Evolutionary conservation across 2,329 filamentous ascomycete species (phyloP), one percentile per base, ranked within the genome.

Genomic region (Epichloe gansuensis): DNA sequence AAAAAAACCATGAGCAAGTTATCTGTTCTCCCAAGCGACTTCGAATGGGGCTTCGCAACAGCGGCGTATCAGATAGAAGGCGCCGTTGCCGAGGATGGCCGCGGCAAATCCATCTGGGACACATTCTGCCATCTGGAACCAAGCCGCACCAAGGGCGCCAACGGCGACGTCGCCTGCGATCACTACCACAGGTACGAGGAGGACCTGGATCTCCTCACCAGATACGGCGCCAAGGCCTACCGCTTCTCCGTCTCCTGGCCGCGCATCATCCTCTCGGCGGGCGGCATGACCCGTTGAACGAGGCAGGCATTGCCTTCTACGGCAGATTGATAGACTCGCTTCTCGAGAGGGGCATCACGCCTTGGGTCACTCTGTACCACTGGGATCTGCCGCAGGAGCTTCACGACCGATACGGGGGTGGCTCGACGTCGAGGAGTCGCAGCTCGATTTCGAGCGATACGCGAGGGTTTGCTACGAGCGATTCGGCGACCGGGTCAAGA

Each of bases 201-300:
- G 50, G 82, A 86, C 59, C 76, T 85, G 55, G 77, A 73, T 4
- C 69, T 85, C 7, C 64, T 86, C 56, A 79, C 78, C 58, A 65
- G 71, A 46, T 76, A 77, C 46, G 78, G 80, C 46, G 77, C 78
- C 7, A 73, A 76, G 56, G 76, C 76, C 4, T 85, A 85, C 61
- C 76, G 81, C 21, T 85, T 85, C 62, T 84, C 81, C 4, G 68
- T 85, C 38, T 80, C 80, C 7, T 53, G 82, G 82, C 78, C 81
- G 5, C 78, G 82, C 43, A 75, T 85, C 51, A 82, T 85, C 51
- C 82, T 1, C 71, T 82, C 0, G 81, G 82, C 11, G 81, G 81
- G 11, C 73, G 81, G 41, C 69, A 81, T 46, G 81, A 85, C 58
- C 75, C 80, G 1, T 59, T 85, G 59, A 85, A 84, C 61, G 72